Evolutionary conservation across 1,139 yeast species (phyloP).

Genomic region (Schizosaccharomyces versatilis): DNA sequence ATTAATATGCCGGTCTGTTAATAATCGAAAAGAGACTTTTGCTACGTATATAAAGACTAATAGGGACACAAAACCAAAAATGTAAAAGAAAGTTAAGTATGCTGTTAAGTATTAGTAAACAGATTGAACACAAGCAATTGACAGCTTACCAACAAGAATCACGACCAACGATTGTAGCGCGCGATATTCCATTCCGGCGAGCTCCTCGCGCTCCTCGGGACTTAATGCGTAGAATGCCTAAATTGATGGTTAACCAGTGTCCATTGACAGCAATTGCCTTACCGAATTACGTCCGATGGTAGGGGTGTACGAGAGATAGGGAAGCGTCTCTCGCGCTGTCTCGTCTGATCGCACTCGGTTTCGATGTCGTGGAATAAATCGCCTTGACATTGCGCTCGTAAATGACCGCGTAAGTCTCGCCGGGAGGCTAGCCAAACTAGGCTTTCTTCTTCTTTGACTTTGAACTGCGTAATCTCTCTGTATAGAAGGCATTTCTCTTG

Average conservation of each 20-base stretch:
- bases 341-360: too few relatives aligned
- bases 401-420: too few relatives aligned
- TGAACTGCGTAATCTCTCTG: too few relatives aligned
- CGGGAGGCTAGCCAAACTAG: too few relatives aligned
- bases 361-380: too few relatives aligned
- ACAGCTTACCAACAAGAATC: not conserved
- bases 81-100: conserved; percentile 10
- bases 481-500: too few relatives aligned
- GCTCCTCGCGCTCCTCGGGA: conserved; percentile 69
- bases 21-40: conserved; percentile 21
- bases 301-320: conserved; percentile 30
- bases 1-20: conserved; percentile 34
- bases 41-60: conserved; percentile 40
- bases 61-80: conserved; percentile 34
- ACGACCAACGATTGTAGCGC: conserved; percentile 43
- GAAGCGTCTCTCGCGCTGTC: not conserved
- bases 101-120: not conserved
- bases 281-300: conserved; percentile 80
- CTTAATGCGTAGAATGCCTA: conserved; percentile 53
- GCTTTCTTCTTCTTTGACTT: too few relatives aligned
- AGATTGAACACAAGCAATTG: too few relatives aligned
- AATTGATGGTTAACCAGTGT: too few relatives aligned
- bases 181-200: conserved; percentile 92
- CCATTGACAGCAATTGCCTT: too few relatives aligned
- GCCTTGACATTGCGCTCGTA: too few relatives aligned